A percentile compares a stretch with the other conserved stretches of the same genome.
These are phyloP conservation scores for Cladosporium austrohemisphaericum DNA, from an alignment of 2,329 filamentous ascomycete species.

Conservation along the genomic window DNA sequence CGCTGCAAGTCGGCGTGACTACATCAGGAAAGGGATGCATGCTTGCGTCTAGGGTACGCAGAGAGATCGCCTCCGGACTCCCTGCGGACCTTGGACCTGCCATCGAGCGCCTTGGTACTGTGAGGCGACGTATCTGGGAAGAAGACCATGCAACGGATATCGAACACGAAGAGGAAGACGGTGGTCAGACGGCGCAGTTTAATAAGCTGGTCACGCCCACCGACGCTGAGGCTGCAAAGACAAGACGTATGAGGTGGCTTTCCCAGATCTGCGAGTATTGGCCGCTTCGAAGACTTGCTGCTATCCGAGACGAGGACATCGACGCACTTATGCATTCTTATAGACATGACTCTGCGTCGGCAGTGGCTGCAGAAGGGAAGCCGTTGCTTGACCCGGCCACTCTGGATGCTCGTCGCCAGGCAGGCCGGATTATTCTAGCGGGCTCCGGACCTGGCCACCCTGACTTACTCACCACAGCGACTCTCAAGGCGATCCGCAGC, in stretches of 20 bases:
- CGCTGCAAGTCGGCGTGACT: slow-evolving; percentile 90
- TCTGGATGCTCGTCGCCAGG: slow-evolving; percentile 33
- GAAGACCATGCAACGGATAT: slow-evolving; percentile 61
- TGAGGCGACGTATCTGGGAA: slow-evolving; percentile 67
- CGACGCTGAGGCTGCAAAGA: slow-evolving; percentile 70
- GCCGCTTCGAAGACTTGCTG: slow-evolving; percentile 78
- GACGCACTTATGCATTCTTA: slow-evolving; percentile 73
- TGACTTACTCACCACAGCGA: slow-evolving; percentile 80
- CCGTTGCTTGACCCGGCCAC: slow-evolving; percentile 26
- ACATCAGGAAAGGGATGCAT: slow-evolving; percentile 95
- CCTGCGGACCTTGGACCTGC: slow-evolving; percentile 72
- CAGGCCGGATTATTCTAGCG: slow-evolving; percentile 77
- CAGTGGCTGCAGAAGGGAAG: slow-evolving; percentile 25
- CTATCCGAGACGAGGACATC: slow-evolving; percentile 75
- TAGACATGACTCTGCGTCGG: slow-evolving; percentile 38
- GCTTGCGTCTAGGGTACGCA: slow-evolving; percentile 79
- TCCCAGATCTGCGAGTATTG: slow-evolving; percentile 98
- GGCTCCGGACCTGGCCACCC: slow-evolving; percentile 92
- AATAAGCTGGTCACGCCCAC: slow-evolving; percentile 76
- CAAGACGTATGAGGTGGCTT: slow-evolving; percentile 84
- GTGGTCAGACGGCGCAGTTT: slow-evolving; percentile 75
- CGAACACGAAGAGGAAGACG: slow-evolving; percentile 56
- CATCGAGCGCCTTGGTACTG: slow-evolving; percentile 70
- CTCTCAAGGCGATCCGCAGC: slow-evolving; percentile 68
- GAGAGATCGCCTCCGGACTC: slow-evolving; percentile 79